Base-by-base conservation (phyloP, 2,329 filamentous ascomycete genomes). In the Clonostachys byssicola region DNA sequence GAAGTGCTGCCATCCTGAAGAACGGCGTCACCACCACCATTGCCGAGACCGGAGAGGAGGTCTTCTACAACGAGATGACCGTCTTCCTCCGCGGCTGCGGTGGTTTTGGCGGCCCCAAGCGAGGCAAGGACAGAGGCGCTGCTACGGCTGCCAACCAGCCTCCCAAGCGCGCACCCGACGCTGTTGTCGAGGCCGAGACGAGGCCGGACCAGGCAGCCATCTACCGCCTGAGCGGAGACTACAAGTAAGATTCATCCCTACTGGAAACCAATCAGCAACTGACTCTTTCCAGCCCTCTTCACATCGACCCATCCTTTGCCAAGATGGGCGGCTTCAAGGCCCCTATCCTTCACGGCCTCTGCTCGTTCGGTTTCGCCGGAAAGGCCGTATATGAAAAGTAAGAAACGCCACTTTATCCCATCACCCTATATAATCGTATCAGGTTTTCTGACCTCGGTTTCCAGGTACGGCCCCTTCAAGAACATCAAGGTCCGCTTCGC, bases 61-160 rank as follows among this genome's bases (percentile, higher is more conserved):
- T 99, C 54, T 97, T 97, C 74, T 97, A 97, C 78, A 97, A 96
- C 71, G 94, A 99, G 70, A 83, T 81, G 53, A 92, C 88, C n/a
- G 82, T 92, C 55, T 96, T 99, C 75, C 83, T 99, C 54, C 85
- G 92, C 49, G 92, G 92, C 43, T 87, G 85, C 49, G 94, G 94
- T 54, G 91, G 92, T 47, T 97, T 97, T 60, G 91, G 87, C 47
- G 94, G 94, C 9, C 80, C 84, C 46, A 84, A 82, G 68, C 92
- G 92, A 72, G 83, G 85, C 23, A 62, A 70, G 16, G 87, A 95
- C 60, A 81, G 94, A 47, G 92, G 92, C 50, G 83, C 86, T 14
- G 83, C 88, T 41, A 95, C 89, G 4, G 85, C 88, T 3, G 73
- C 84, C 23, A 92, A 97, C 73, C 82, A 81, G 65, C 81, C 88